These are phyloP conservation scores for Tricholoma flavovirens DNA, from an alignment of 768 basidiomycete genomes.

Conservation along the genomic window DNA sequence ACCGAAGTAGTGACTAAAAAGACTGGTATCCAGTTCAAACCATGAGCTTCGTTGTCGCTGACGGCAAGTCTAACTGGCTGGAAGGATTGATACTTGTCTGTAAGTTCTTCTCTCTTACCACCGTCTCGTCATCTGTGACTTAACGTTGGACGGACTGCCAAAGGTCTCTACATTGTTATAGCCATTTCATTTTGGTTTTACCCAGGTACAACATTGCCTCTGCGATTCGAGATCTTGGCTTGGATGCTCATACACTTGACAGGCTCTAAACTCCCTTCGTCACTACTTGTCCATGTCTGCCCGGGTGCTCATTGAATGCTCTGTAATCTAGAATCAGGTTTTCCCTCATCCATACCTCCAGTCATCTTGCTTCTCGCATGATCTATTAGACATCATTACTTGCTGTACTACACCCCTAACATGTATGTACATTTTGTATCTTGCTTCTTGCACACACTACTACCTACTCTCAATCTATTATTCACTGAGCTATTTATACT, in stretches of 20 bases:
- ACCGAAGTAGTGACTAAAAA: neutral
- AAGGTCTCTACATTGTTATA: conserved; percentile 66
- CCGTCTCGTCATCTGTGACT: neutral
- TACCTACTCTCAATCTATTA: neutral
- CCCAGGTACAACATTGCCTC: conserved; percentile 29
- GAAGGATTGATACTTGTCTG: conserved; percentile 46
- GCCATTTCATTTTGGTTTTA: conserved; percentile 73
- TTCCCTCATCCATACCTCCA: no score
- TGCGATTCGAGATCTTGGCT: neutral
- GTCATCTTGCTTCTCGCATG: no score
- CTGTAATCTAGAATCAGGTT: neutral
- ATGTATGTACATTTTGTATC: neutral
- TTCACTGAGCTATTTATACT: no score
- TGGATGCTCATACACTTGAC: neutral
- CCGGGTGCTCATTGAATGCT: neutral
- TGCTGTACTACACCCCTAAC: no score
- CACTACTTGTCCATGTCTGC: conserved; percentile 2
- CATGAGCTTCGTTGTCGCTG: conserved; percentile 76
- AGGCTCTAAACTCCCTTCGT: conserved; percentile 14
- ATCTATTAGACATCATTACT: no score
- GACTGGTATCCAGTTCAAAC: conserved; percentile 57
- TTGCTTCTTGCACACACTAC: neutral
- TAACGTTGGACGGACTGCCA: neutral
- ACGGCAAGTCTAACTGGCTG: conserved; percentile 81
- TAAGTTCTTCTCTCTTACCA: conserved; percentile 4